Base-by-base conservation (phyloP, 768 basidiomycete genomes). In the Mycena galopus region DNA sequence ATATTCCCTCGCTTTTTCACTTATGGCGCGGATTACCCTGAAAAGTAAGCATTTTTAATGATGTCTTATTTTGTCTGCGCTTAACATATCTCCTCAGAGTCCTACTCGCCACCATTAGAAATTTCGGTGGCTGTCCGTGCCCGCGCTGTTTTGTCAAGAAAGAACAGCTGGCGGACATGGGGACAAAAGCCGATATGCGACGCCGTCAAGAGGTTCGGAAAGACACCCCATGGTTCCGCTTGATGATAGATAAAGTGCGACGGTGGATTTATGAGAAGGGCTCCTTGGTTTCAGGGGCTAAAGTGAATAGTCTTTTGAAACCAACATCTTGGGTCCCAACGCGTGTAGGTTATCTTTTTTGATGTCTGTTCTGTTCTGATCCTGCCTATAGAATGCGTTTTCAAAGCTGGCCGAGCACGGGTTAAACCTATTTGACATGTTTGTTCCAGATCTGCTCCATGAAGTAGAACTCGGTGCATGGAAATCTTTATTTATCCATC, bases 391-490 rank as follows among this genome's bases (percentile, higher is more conserved):
- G 84, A 84, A 80, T 76, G 80, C 82, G 0, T 83, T 85, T 66
- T 79, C 80, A 0, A 33, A 60, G 9, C 67, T 68, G 78, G 25
- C 32, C n/a, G n/a, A n/a, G n/a, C n/a, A n/a, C n/a, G n/a, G n/a
- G n/a, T n/a, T n/a, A n/a, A n/a, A n/a, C n/a, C 74, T 79, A n/a
- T 82, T 71, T 50, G 3, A 27, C 2, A 78, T 83, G 55, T 79
- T 84, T 51, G 79, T 80, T 0, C 76, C 79, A 0, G 83, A 85
- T 71, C 59, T 85, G 9, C 50, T 86, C 53, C 85, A 86, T 71
- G 84, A 86, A 66, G 77, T 85, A 51, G 84, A 85, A 67, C 73
- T 85, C 9, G 84, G 85, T 6, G 79, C 82, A 0, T 84, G 81
- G 82, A 86, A 85, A 69, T 72, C 80, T 2, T 23, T 82, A 4